These are phyloP conservation scores for Pseudonitzschia pungens DNA, from an alignment of 108 stramenopile genomes.

Conservation along the genomic window DNA sequence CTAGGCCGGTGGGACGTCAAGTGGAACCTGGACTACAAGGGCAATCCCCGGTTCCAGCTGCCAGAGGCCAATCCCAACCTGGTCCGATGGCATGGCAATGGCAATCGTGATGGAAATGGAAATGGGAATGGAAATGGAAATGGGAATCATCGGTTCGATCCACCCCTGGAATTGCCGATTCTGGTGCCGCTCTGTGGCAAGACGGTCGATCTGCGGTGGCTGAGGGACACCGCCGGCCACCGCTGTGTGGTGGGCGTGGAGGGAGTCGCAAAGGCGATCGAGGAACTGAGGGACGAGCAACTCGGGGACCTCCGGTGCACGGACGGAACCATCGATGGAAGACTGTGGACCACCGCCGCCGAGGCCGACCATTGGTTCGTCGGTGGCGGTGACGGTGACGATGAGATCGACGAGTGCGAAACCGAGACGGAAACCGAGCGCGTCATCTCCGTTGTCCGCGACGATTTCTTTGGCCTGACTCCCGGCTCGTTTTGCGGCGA, in stretches of 20 bases:
- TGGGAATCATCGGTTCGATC: conserved; percentile 1
- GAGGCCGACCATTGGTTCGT: background rate
- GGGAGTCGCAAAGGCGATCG: background rate
- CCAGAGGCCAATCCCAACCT: background rate
- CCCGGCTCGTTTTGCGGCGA: background rate
- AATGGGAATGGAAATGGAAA: too few species aligned
- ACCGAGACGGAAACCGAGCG: too few species aligned
- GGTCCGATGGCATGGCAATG: background rate
- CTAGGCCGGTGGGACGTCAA: background rate
- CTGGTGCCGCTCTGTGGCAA: background rate
- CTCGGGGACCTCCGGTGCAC: background rate
- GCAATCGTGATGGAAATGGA: too few species aligned
- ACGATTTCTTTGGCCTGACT: background rate
- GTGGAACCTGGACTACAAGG: background rate
- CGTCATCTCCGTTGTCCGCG: background rate
- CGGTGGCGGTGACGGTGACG: background rate
- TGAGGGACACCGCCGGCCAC: background rate
- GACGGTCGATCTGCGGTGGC: background rate
- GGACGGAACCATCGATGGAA: background rate
- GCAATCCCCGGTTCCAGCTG: background rate
- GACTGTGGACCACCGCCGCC: background rate
- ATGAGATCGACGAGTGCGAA: too few species aligned
- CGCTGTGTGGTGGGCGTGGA: background rate
- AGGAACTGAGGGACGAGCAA: background rate
- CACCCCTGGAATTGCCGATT: background rate